phyloP scores from a whole-genome alignment of 2,329 filamentous ascomycete genomes.

The Magnaporthales sp. region DNA sequence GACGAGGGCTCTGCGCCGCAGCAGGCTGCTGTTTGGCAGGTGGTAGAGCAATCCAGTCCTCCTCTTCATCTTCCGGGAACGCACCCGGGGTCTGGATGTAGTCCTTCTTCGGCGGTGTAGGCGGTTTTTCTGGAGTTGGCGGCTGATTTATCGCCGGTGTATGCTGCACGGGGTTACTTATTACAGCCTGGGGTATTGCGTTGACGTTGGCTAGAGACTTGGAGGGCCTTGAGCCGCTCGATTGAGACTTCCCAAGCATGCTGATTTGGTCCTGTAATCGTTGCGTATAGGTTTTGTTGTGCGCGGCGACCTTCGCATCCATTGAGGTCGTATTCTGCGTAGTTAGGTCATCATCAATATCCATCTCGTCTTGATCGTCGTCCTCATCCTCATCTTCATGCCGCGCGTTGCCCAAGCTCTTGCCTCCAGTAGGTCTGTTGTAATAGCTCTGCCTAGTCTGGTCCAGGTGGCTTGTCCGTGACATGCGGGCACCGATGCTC shows the following conservation, averaged over 20 bases:
- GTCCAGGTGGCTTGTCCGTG: constrained; percentile 72
- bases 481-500: constrained; percentile 65
- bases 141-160: constrained; percentile 19
- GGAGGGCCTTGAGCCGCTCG: constrained; percentile 34
- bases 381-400: constrained; percentile 35
- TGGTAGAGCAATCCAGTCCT: constrained; percentile 56
- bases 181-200: constrained; percentile 11
- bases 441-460: constrained; percentile 65
- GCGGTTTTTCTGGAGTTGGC: constrained; percentile 8
- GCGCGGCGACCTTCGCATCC: constrained; percentile 42
- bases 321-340: constrained; percentile 35
- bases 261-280: constrained; percentile 88
- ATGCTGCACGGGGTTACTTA: constrained; percentile 18
- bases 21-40: constrained; percentile 23
- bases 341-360: constrained; percentile 33
- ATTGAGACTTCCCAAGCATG: constrained; percentile 51
- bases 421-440: constrained; percentile 63
- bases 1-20: constrained; percentile 34
- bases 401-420: constrained; percentile 50
- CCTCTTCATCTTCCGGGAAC: constrained; percentile 50
- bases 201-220: constrained; percentile 33
- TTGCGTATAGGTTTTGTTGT: constrained; percentile 90
- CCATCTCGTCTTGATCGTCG: constrained; percentile 43
- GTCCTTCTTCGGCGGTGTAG: constrained; percentile 24
- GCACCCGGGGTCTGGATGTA: constrained; percentile 42